Evolutionary conservation across 2,329 filamentous ascomycete species (phyloP).

Genomic region (Calonectria pseudoturangicola): DNA sequence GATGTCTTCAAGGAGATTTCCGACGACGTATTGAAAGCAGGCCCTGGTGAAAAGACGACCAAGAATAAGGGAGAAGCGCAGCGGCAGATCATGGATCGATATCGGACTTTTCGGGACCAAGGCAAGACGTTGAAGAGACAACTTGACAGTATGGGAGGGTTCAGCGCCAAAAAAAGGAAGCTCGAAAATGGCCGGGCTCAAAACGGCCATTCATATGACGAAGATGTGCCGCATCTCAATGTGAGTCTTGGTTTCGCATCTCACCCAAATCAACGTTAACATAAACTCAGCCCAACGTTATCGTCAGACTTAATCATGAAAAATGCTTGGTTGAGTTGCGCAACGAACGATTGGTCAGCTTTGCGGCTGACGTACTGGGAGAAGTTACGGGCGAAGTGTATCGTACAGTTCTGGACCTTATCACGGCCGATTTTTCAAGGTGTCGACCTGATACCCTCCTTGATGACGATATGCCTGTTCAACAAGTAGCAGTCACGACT

Average conservation of each 20-base stretch:
- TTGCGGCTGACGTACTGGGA: constrained; percentile 82
- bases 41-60: constrained; percentile 64
- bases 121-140: constrained; percentile 71
- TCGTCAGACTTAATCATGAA: constrained; percentile 88
- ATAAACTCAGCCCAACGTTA: constrained; percentile 76
- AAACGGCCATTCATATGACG: constrained; percentile 54
- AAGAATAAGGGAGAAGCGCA: constrained; percentile 81
- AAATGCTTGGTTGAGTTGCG: constrained; percentile 89
- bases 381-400: constrained; percentile 87
- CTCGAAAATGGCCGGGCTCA: constrained; percentile 67
- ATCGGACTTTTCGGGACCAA: constrained; percentile 73
- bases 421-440: constrained; percentile 81
- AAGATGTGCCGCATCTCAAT: constrained; percentile 70
- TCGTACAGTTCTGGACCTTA: constrained; percentile 79
- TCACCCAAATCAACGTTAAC: constrained; percentile 53
- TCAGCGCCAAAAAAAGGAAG: constrained; percentile 71
- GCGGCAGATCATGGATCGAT: constrained; percentile 71
- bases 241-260: constrained; percentile 63
- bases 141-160: constrained; percentile 65
- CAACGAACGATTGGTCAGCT: constrained; percentile 84
- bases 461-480: constrained; percentile 56
- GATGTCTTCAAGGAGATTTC: constrained; percentile 79
- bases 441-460: constrained; percentile 76
- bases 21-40: constrained; percentile 73
- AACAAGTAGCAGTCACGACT: constrained; percentile 68